Evolutionary conservation across 129 eudicot species (phyloP), one percentile per base, ranked within the genome.

Genomic region (Smallanthus sonchifolius): DNA sequence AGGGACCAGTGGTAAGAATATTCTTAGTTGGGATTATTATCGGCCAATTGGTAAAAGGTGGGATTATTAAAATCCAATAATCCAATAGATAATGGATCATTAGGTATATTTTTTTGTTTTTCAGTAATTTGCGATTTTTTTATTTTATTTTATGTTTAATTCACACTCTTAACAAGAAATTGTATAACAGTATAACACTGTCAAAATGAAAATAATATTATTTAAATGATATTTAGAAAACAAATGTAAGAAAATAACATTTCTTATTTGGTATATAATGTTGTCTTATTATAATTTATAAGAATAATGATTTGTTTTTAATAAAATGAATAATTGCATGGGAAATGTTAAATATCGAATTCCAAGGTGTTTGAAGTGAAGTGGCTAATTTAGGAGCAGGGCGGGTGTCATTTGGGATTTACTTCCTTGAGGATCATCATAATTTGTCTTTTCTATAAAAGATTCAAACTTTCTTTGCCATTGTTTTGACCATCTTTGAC

Each of bases 381-480:
- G n/a, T n/a, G n/a, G n/a, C n/a, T n/a, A n/a, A n/a, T n/a, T n/a
- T n/a, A n/a, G n/a, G n/a, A 19, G 79, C 28, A 48, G 47, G 67
- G 75, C 81, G 8, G 44, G 44, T 15, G 69, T n/a, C n/a, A n/a
- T n/a, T n/a, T n/a, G 82, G 78, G 77, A 79, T 79, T 78, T 72
- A 72, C 73, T 72, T 63, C 37, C 67, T 72, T 71, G 82, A 78
- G 67, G 64, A 79, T 40, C 38, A 24, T 20, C 73, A 72, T 72
- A 49, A 10, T 78, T 78, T 78, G 82, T 78, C 73, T 71, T 78
- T 78, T 71, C 56, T 73, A 51, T 72, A 62, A 24, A 24, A 72
- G 36, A 71, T 63, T 71, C 43, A 63, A 79, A 79, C 60, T 54
- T 71, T 72, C 20, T 70, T 48, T 15, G 15, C 60, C 69, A 78